Evolutionary conservation across 306 rosid species (phyloP).

Genomic region (Gastrolobium bilobum): DNA sequence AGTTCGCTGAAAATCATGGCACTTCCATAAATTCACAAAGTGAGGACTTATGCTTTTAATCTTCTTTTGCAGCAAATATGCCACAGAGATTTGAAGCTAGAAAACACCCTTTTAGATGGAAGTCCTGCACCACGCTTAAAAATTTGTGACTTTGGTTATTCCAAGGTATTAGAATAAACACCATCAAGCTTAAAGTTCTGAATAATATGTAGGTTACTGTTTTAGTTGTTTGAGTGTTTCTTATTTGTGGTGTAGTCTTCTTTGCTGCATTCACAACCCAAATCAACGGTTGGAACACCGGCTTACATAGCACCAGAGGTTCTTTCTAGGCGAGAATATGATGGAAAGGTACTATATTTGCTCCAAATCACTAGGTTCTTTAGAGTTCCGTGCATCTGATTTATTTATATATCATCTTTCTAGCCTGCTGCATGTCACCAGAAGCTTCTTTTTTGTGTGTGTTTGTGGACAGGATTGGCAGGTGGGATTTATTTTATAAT

Average conservation of each 20-base stretch:
- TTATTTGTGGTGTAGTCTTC: constrained; percentile 60
- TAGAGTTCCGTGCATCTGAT: constrained; percentile 33
- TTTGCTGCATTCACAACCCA: constrained; percentile 74
- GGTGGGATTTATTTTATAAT: neutral
- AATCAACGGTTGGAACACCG: constrained; percentile 78
- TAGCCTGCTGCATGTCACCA: neutral
- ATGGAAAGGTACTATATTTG: constrained; percentile 64
- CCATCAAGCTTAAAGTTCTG: constrained; percentile 21
- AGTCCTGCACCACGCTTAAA: constrained; percentile 79
- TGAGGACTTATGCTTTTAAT: constrained; percentile 8
- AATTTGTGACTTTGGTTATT: constrained; percentile 78
- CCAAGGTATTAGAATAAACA: constrained; percentile 56
- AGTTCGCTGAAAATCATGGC: neutral
- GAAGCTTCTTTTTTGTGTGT: neutral
- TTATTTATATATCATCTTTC: constrained; percentile 12
- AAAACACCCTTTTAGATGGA: constrained; percentile 75
- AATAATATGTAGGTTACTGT: neutral
- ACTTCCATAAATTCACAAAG: neutral
- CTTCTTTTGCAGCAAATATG: constrained; percentile 66
- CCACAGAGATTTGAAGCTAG: constrained; percentile 74
- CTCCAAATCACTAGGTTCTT: neutral
- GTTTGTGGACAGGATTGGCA: neutral
- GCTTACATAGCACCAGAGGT: constrained; percentile 82
- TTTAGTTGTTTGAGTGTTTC: constrained; percentile 3
- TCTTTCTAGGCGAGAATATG: constrained; percentile 70